A percentile compares a stretch with the other conserved stretches of the same genome.
Conservation (phyloP, 495 filamentous ascomycete genomes). For the Penicillium ochrochloron region DNA sequence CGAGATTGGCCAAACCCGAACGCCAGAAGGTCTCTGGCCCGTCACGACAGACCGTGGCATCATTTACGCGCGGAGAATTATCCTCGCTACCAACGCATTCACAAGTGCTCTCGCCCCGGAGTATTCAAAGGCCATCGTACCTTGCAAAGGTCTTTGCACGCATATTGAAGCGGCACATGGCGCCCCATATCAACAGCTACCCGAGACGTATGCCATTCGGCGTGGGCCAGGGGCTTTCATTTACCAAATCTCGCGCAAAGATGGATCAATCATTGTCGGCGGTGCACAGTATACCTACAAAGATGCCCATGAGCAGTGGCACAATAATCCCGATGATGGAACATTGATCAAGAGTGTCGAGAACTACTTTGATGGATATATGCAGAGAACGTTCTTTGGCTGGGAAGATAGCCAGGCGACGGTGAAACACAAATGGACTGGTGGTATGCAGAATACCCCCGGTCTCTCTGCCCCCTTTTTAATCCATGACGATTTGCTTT, state of each 20-base stretch:
- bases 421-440: constrained; percentile 55
- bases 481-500: not conserved
- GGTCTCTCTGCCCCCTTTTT: not conserved
- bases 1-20: constrained; percentile 28
- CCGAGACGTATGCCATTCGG: constrained; percentile 36
- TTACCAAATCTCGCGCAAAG: constrained; percentile 71
- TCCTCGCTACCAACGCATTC: constrained; percentile 78
- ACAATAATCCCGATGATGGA: constrained; percentile 52
- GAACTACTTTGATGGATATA: constrained; percentile 58
- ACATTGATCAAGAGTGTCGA: constrained; percentile 62
- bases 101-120: constrained; percentile 59
- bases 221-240: constrained; percentile 25
- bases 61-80: constrained; percentile 57
- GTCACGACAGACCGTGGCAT: constrained; percentile 59
- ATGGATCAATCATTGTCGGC: constrained; percentile 76
- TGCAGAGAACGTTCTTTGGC: constrained; percentile 53
- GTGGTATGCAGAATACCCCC: constrained; percentile 32
- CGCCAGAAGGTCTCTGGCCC: constrained; percentile 26
- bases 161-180: constrained; percentile 66
- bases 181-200: constrained; percentile 29
- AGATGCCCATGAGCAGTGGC: constrained; percentile 62
- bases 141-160: constrained; percentile 58
- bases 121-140: constrained; percentile 65
- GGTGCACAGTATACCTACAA: constrained; percentile 53
- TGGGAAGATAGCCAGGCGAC: constrained; percentile 52